Evolutionary conservation across 306 rosid genomes (phyloP).

Genomic region (Hippophae rhamnoides): DNA sequence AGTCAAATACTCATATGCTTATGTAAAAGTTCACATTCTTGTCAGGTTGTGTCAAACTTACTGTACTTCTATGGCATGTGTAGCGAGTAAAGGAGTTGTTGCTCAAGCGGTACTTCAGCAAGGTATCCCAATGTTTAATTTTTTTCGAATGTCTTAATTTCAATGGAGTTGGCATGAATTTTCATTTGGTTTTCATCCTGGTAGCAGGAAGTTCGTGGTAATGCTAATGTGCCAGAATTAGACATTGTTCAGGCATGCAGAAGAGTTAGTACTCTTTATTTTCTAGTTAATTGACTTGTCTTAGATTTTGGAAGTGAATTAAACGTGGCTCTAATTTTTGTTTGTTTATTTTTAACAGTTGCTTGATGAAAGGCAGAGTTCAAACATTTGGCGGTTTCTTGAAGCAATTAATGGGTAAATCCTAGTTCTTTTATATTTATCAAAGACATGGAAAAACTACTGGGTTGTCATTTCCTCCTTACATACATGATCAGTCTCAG

Average conservation of each 20-base stretch:
- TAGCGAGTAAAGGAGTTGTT: constrained; percentile 74
- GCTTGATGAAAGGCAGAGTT: constrained; percentile 72
- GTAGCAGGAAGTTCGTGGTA: constrained; percentile 70
- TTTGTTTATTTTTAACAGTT: constrained; percentile 40
- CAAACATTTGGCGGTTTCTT: constrained; percentile 82
- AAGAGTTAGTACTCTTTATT: constrained; percentile 53
- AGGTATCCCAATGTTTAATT: constrained; percentile 42
- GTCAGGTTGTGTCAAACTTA: constrained; percentile 76
- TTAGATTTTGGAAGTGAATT: constrained; percentile 8
- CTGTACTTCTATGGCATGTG: constrained; percentile 92
- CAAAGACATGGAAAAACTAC: not conserved
- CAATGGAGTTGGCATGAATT: constrained; percentile 11
- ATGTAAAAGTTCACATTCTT: constrained; percentile 7
- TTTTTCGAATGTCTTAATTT: constrained; percentile 7
- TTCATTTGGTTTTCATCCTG: constrained; percentile 19
- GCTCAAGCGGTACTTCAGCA: constrained; percentile 87
- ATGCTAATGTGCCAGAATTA: constrained; percentile 54
- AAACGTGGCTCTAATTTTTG: constrained; percentile 17
- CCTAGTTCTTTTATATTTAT: constrained; percentile 1
- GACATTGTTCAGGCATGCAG: constrained; percentile 78
- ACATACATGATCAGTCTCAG: not conserved
- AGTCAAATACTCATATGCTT: constrained; percentile 9
- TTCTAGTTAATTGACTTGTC: constrained; percentile 1
- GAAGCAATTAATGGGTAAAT: constrained; percentile 84
- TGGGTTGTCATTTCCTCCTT: not conserved